Evolutionary conservation across 495 filamentous ascomycete genomes (phyloP).

Genomic region (Aspergillus nidulans): DNA sequence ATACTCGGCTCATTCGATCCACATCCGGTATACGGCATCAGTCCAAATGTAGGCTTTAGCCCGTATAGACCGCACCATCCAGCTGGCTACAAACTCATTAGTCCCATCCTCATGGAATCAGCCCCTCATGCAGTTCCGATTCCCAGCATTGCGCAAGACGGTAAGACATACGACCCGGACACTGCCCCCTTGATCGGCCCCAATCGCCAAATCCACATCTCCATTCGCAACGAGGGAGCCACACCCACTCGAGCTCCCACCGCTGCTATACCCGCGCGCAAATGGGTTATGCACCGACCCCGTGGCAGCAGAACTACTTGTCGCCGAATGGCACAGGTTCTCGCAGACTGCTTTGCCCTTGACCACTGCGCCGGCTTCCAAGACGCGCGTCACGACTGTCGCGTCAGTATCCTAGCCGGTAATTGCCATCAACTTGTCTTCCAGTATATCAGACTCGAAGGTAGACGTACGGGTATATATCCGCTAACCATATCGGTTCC

Average conservation of each 20-base stretch:
- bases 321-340: slow-evolving; percentile 42
- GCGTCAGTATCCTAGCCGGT: slow-evolving; percentile 35
- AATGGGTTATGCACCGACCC: slow-evolving; percentile 49
- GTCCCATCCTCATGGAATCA: too few relatives aligned
- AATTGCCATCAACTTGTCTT: too few relatives aligned
- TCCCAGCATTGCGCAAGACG: too few relatives aligned
- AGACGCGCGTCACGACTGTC: slow-evolving; percentile 42
- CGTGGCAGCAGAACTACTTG: slow-evolving; percentile 42
- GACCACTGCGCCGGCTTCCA: slow-evolving; percentile 42
- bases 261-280: slow-evolving; percentile 44
- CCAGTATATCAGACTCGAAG: too few relatives aligned
- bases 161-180: slow-evolving; percentile 39
- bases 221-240: slow-evolving; percentile 48
- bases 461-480: slow-evolving; percentile 29
- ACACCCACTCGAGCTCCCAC: slow-evolving; percentile 56
- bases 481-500: slow-evolving; percentile 34
- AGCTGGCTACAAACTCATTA: neutral
- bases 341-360: slow-evolving; percentile 45
- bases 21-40: slow-evolving; percentile 9
- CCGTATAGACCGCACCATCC: slow-evolving; percentile 3
- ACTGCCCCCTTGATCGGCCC: slow-evolving; percentile 58
- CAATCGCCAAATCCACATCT: slow-evolving; percentile 52
- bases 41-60: slow-evolving; percentile 1
- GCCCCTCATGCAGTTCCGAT: too few relatives aligned
- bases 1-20: neutral